Conservation (phyloP, 768 basidiomycete species). For the Trichaptum fuscoviolaceum region DNA sequence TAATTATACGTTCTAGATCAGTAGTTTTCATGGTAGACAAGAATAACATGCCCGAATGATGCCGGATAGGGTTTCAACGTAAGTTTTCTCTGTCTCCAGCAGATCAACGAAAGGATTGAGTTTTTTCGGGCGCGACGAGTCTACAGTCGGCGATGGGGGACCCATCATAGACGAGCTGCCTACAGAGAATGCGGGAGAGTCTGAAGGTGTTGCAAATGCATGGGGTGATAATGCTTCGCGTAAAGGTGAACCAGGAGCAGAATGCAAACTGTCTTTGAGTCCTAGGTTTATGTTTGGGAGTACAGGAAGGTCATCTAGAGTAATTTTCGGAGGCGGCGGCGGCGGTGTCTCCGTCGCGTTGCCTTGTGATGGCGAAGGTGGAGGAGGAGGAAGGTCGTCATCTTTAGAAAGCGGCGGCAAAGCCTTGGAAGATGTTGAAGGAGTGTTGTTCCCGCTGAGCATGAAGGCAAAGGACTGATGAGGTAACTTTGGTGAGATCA, state of each 20-base stretch:
- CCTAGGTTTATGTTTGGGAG: conserved; percentile 15
- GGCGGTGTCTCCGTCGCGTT: conserved; percentile 13
- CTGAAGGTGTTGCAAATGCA: conserved; percentile 11
- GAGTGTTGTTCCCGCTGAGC: not conserved
- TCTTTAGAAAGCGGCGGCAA: conserved; percentile 23
- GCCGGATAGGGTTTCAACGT: conserved; percentile 85
- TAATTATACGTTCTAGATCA: conserved; percentile 14
- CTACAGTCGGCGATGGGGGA: conserved; percentile 15
- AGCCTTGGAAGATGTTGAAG: conserved; percentile 16
- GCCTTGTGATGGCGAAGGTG: conserved; percentile 15
- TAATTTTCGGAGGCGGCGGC: conserved; percentile 22
- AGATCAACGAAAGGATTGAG: conserved; percentile 86
- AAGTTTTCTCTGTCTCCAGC: conserved; percentile 87
- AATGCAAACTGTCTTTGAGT: conserved; percentile 6
- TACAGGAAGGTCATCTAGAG: conserved; percentile 12
- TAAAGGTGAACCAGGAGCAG: conserved; percentile 6
- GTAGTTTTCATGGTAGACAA: conserved; percentile 7
- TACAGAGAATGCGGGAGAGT: conserved; percentile 29
- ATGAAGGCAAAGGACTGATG: not conserved
- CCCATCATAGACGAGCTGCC: conserved; percentile 11
- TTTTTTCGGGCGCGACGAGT: conserved; percentile 46
- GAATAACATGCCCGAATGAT: conserved; percentile 75
- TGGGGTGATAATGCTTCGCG: conserved; percentile 19
- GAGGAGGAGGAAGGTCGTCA: conserved; percentile 27
- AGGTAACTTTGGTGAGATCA: not conserved